These are phyloP conservation scores for Cornus kousa DNA, from an alignment of 148 eudicot species.

Conservation along the genomic window DNA sequence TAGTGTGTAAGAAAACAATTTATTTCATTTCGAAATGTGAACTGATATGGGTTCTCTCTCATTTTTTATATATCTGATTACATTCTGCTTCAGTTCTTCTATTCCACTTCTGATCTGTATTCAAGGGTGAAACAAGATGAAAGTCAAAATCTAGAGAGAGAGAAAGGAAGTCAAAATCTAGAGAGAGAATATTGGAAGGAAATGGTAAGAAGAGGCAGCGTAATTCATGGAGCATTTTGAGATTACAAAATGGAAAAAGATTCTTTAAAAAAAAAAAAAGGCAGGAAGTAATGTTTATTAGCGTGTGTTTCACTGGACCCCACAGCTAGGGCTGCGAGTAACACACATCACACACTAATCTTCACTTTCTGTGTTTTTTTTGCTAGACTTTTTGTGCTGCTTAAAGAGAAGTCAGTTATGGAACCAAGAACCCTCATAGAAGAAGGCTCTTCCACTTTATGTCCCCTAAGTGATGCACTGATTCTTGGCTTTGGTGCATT, in stretches of 20 bases:
- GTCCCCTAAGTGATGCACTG: not conserved
- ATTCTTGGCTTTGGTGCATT: not conserved
- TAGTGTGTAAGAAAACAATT: not conserved
- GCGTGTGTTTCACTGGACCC: not conserved
- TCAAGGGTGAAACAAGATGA: slow-evolving; percentile 14
- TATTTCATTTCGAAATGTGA: not conserved
- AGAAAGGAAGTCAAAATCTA: not conserved
- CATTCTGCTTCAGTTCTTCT: slow-evolving; percentile 31
- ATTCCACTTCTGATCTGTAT: slow-evolving; percentile 21
- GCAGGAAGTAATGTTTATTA: not conserved
- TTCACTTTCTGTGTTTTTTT: not conserved
- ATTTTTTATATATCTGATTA: slow-evolving; percentile 10
- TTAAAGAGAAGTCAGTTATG: slow-evolving; percentile 3
- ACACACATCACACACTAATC: not conserved
- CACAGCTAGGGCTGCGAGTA: not conserved
- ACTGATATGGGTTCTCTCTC: not conserved
- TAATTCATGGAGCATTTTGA: not conserved
- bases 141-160: slow-evolving; percentile 15
- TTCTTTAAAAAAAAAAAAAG: too few species aligned
- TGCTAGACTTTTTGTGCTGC: slow-evolving; percentile 13
- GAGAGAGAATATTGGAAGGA: slow-evolving; percentile 1
- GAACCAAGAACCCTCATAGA: slow-evolving; percentile 13
- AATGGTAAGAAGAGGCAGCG: not conserved
- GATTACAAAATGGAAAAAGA: not conserved
- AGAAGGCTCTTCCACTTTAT: slow-evolving; percentile 13